Conservation (phyloP, 2,329 filamentous ascomycete species). For the Didymella arachidicola region DNA sequence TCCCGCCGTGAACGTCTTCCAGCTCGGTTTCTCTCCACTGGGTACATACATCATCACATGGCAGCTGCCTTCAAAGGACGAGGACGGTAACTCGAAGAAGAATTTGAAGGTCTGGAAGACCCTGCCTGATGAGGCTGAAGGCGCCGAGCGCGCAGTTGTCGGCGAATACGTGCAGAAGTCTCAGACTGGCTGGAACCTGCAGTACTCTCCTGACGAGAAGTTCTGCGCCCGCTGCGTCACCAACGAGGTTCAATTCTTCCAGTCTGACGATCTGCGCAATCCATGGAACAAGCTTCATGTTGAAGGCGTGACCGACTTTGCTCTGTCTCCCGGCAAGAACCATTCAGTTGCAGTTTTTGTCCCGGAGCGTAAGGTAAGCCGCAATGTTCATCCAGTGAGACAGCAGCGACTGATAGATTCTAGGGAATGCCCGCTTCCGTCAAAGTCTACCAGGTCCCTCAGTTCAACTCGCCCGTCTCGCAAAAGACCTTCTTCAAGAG, state of each 20-base stretch:
- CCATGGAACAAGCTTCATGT: constrained; percentile 96
- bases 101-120: constrained; percentile 97
- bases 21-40: constrained; percentile 90
- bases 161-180: constrained; percentile 95
- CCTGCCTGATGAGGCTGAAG: constrained; percentile 70
- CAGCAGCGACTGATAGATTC: constrained; percentile 23
- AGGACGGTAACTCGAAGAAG: constrained; percentile 90
- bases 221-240: constrained; percentile 93
- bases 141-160: constrained; percentile 71
- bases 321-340: constrained; percentile 86
- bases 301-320: constrained; percentile 89
- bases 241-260: constrained; percentile 97
- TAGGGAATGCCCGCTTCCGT: constrained; percentile 92
- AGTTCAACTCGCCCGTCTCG: constrained; percentile 82
- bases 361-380: constrained; percentile 86
- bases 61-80: constrained; percentile 93
- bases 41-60: constrained; percentile 96
- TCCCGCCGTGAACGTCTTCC: constrained; percentile 84
- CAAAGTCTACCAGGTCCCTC: constrained; percentile 91
- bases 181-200: constrained; percentile 94
- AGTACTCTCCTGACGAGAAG: constrained; percentile 93
- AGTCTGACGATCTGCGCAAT: constrained; percentile 81
- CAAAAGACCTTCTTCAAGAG: constrained; percentile 99
- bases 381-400: not conserved
- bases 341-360: constrained; percentile 94